phyloP scores from a whole-genome alignment of 2,329 filamentous ascomycete genomes.

The Stagonosporopsis chrysanthemi region DNA sequence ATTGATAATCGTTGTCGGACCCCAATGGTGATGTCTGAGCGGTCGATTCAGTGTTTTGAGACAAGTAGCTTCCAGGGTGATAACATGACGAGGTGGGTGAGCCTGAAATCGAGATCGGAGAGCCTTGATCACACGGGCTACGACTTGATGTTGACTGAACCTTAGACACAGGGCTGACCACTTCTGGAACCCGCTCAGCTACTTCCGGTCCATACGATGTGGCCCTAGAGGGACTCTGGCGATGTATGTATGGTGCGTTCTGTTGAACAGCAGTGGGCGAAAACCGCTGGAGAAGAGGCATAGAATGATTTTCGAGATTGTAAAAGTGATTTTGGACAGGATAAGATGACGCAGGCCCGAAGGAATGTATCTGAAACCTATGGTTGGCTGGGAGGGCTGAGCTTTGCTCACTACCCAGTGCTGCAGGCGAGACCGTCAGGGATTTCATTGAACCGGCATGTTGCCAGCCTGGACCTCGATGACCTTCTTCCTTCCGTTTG shows the following conservation, averaged over 20 bases:
- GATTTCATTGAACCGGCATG: neutral
- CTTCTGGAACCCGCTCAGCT: no score
- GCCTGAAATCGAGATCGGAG: neutral
- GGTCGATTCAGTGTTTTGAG: constrained; percentile 3
- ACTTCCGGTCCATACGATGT: neutral
- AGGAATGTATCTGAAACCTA: neutral
- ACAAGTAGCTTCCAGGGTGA: neutral
- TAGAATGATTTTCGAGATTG: neutral
- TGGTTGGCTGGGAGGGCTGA: neutral
- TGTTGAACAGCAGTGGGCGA: neutral
- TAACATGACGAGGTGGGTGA: neutral
- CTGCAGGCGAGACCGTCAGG: neutral
- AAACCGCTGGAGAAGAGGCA: neutral
- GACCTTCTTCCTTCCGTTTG: constrained; percentile 1
- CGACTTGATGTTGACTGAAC: no score
- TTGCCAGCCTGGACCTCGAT: constrained; percentile 3
- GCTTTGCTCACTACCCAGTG: neutral
- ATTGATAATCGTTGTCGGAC: neutral
- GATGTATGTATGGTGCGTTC: neutral
- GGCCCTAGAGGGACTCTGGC: neutral
- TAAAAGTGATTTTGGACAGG: neutral
- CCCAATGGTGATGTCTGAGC: constrained; percentile 5
- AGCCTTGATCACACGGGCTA: neutral
- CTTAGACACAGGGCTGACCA: no score
- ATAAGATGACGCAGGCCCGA: neutral